Percentiles rank a stretch among this genome's conserved stretches.
phyloP scores from a whole-genome alignment of 148 eudicot genomes.

The Cornus suecica region DNA sequence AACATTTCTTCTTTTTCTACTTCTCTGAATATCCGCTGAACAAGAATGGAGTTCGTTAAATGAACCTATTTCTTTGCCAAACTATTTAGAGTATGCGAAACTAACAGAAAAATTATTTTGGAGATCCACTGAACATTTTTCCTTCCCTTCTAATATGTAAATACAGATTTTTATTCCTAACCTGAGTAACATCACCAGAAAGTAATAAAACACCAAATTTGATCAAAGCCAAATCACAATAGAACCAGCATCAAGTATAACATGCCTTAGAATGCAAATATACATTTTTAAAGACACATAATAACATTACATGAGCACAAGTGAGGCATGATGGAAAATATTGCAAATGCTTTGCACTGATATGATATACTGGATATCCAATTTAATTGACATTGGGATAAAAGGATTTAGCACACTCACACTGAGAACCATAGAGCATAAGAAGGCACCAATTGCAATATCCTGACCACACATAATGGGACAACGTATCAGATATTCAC shows the following conservation, averaged over 20 bases:
- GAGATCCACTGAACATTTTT: not conserved
- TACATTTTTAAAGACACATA: too few species aligned
- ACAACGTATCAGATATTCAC: slow-evolving; percentile 86
- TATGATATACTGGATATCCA: not conserved
- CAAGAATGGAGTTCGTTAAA: too few species aligned
- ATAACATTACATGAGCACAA: too few species aligned
- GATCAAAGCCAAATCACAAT: not conserved
- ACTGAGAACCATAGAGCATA: slow-evolving; percentile 80
- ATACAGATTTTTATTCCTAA: not conserved
- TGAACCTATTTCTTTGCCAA: not conserved
- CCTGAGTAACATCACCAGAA: not conserved
- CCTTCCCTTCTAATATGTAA: not conserved
- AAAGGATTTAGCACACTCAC: slow-evolving; percentile 40
- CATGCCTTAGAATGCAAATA: too few species aligned
- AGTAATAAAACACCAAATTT: not conserved
- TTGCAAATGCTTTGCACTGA: not conserved
- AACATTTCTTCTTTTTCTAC: not conserved
- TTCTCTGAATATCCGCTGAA: not conserved
- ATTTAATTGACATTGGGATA: slow-evolving; percentile 1
- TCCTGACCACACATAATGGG: slow-evolving; percentile 73
- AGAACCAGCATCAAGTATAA: not conserved
- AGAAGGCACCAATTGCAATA: slow-evolving; percentile 74
- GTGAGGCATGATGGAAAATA: not conserved
- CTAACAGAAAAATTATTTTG: not conserved
- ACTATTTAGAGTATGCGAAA: not conserved